Evolutionary conservation across 345 rosid species (phyloP), one percentile per base, ranked within the genome.

Genomic region (Carallia brachiata): DNA sequence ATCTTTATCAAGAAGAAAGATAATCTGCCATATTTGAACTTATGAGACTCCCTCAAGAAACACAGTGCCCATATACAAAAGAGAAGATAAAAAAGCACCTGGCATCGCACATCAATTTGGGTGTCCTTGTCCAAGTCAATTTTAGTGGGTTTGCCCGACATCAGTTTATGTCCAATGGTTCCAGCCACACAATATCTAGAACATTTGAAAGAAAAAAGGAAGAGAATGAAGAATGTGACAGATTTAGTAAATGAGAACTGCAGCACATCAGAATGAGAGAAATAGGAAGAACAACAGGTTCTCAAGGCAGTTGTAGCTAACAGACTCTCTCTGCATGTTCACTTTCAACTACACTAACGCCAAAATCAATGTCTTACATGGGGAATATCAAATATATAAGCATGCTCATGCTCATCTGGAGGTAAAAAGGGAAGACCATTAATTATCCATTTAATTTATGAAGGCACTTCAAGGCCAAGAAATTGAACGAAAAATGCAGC

Each of bases 161-260:
- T 88, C 67, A 95, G 75, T 70, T 85, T 92, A 74, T 89, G 95
- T 54, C 99, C 97, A 39, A 95, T 79, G 7, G 97, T 92, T 63
- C 99, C 99, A 44, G 97, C 97, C 76, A 92, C 96, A 17, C 97
- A 95, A 73, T 95, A 92, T 79, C 98, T 91, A 16, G 7, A 61
- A 28, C 44, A 59, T 10, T 10, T 16, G 36, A 62, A 12, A 23
- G 34, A 54, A 44, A 10, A 44, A 10, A 16, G 50, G 13, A 9
- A 18, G 1, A 44, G 28, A 59, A n/a, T 6, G 10, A 30, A 48
- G 6, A 44, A 58, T 27, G 39, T 13, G 37, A 52, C 66, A 61
- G 23, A 44, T 47, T 36, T 15, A 9, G 27, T 56, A 6, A 4
- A 28, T 32, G 12, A 47, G n/a, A 69, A 69, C 32, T 6, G 55